Percentiles rank a stretch among this genome's conserved stretches.
Evolutionary conservation across 2,329 filamentous ascomycete species (phyloP).

Genomic region (Hawksworthiomyces lignivorus): DNA sequence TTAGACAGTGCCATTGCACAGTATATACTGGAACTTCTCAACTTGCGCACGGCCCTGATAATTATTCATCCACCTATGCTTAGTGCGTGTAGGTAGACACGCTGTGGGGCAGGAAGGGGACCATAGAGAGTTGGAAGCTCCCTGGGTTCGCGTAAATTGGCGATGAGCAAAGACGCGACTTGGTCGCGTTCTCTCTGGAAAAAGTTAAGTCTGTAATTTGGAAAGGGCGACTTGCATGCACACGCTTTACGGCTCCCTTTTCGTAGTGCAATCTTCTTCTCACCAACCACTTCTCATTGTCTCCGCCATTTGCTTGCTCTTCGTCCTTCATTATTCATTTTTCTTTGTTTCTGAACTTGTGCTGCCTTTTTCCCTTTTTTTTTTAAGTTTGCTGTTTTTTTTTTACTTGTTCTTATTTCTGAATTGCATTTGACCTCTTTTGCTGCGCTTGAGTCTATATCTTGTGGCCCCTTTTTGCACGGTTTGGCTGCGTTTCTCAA

Average conservation of each 20-base stretch:
- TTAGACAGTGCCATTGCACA: too few relatives aligned
- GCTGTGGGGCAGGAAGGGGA: background rate
- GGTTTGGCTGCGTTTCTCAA: too few relatives aligned
- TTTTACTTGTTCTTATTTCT: background rate
- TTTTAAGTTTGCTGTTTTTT: background rate
- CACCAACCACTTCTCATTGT: too few relatives aligned
- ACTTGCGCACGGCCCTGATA: too few relatives aligned
- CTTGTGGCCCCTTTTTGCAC: background rate
- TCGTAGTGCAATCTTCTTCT: background rate
- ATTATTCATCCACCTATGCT: background rate
- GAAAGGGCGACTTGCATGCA: background rate
- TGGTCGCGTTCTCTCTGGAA: slow-evolving; percentile 4
- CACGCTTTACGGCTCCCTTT: slow-evolving; percentile 5
- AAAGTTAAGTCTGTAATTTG: slow-evolving; percentile 4
- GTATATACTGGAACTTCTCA: too few relatives aligned
- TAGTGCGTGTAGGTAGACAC: background rate
- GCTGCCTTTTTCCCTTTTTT: background rate
- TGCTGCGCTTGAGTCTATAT: background rate
- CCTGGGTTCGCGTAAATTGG: slow-evolving; percentile 15
- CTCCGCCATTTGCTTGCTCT: too few relatives aligned
- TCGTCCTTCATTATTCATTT: background rate
- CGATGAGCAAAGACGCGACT: slow-evolving; percentile 7
- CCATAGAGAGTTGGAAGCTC: too few relatives aligned
- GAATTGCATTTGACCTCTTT: background rate
- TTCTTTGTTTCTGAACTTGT: too few relatives aligned